Evolutionary conservation across 225 moss, liverwort and hornwort genomes (phyloP), one percentile per base, ranked within the genome.

Genomic region (Pseudoscleropodium purum): DNA sequence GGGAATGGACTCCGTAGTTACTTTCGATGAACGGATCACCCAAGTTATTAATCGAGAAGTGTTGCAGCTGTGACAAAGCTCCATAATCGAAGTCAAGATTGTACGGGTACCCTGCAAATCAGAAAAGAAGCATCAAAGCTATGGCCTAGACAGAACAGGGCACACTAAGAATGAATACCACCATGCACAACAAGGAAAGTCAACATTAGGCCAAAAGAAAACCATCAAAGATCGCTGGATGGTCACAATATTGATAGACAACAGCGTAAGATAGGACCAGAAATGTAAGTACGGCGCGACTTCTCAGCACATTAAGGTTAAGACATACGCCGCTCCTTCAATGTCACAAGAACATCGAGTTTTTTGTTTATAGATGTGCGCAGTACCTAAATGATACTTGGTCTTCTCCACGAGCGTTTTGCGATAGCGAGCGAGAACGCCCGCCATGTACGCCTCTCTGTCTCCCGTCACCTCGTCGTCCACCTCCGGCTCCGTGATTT

Each of bases 21-120:
- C 95, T 94, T 67, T 95, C 93, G 59, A 95, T 95, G 84, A 97
- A 95, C 15, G 93, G 94, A 82, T 96, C 95, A 8, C 94, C 95
- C 65, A 94, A 78, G 61, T 95, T 97, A 49, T 49, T 49, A 57
- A 95, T 95, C 45, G 93, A 93, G 83, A 95, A 95, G 85, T 94
- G 91, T 83, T 95, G 97, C 88, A 95, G 84, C 90, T 93, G 91
- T 43, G 96, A 93, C 83, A 95, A 79, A 25, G 92, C 92, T 82
- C 92, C 92, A 33, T 92, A 92, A 49, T 92, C 92, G 82, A 92
- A 92, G 69, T 92, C 92, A 51, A 92, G 90, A 63, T 92, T 92
- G 49, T 92, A 92, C 27, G 92, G 92, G 37, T 92, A 92, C 69
- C 92, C 92, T 92, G 81, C 72, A 88, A 73, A 77, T 78, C 86